Base-by-base conservation (phyloP, 768 basidiomycete species). In the Daedaleopsis nitida region DNA sequence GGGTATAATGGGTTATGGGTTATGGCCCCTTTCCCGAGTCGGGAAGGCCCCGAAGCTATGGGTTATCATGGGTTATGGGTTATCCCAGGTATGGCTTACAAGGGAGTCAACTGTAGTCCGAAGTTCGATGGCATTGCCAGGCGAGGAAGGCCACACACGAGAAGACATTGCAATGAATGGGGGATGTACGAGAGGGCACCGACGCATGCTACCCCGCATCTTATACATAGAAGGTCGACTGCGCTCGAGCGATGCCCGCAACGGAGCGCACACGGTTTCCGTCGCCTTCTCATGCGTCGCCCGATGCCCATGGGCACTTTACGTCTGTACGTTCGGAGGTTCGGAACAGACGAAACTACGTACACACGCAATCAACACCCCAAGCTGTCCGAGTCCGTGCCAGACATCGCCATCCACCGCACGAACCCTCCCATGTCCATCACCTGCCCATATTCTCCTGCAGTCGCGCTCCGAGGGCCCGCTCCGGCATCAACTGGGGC, bases 381-480 rank as follows among this genome's bases (percentile, higher is more conserved):
- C 21, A 12, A 42, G 17, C 35, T 11, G 47, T 23, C 23, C 47
- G 19, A 13, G 13, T 38, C 52, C 50, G 9, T 60, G 61, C 44
- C 59, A 53, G 12, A 68, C 27, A 7, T 32, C 27, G 27, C 27
- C 27, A 32, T 39, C 69, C 69, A 70, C 14, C 42, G n/a, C 55
- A 68, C 27, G 60, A 70, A 70, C 12, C 42, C 60, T 14, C 37
- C 37, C 44, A 73, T 70, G 55, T 73, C 73, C 66, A 78, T 70
- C 58, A 84, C 79, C 37, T 69, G 68, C 19, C 85, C 83, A 65
- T 78, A 79, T 10, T 70, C 68, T 21, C 66, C 70, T 19, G 52
- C 52, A 14, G 47, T 10, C 47, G 47, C 23, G 47, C 21, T 49
- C 47, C 21, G 45, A 47, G 45, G n/a, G 13, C 19, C 14, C 21